Conservation (phyloP, 345 rosid genomes). For the Gossypium raimondii region DNA sequence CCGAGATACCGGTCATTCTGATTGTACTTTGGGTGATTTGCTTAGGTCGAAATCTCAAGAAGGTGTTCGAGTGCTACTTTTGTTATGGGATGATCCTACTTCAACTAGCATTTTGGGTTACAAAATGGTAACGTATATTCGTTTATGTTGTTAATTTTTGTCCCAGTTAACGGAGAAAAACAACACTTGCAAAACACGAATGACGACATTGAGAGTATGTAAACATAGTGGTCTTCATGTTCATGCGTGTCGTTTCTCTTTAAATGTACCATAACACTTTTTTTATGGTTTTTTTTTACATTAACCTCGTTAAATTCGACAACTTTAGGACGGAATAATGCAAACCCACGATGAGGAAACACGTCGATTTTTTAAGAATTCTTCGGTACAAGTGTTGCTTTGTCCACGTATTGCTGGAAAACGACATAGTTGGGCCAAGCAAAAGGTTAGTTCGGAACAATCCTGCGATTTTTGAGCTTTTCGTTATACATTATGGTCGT, state of each 20-base stretch:
- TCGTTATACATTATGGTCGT: not conserved
- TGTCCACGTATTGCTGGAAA: conserved; percentile 96
- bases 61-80: conserved; percentile 94
- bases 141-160: not conserved
- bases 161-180: not conserved
- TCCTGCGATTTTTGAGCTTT: not conserved
- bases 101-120: conserved; percentile 84
- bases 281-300: not conserved
- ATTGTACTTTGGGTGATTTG: conserved; percentile 68
- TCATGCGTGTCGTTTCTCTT: not conserved
- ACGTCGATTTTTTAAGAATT: conserved; percentile 82
- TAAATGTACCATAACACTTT: not conserved
- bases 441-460: conserved; percentile 40
- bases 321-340: conserved; percentile 84
- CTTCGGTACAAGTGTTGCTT: conserved; percentile 91
- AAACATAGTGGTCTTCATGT: not conserved
- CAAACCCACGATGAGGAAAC: conserved; percentile 97
- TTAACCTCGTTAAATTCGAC: conserved; percentile 5
- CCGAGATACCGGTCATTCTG: conserved; percentile 48
- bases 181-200: not conserved
- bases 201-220: not conserved
- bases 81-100: conserved; percentile 98
- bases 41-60: conserved; percentile 79
- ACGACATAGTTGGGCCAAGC: conserved; percentile 83
- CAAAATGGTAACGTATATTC: conserved; percentile 40